A percentile compares a stretch with the other conserved stretches of the same genome.
Conservation (phyloP, 2,329 filamentous ascomycete species). For the Furcasterigmium furcatum region DNA sequence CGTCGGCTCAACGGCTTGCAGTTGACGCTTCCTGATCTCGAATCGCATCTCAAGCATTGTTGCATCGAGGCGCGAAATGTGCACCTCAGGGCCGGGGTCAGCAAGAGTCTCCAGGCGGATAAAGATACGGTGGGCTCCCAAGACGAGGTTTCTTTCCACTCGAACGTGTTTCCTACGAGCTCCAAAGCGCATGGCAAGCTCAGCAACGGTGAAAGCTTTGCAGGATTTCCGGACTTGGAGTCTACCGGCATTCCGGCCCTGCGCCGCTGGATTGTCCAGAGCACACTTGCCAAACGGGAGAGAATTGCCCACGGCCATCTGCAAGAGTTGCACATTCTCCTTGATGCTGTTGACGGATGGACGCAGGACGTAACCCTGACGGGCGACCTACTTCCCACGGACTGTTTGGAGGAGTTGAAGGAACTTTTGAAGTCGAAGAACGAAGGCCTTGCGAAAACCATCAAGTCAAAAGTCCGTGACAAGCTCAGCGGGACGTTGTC, state of each 20-base stretch:
- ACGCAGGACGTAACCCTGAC: not conserved
- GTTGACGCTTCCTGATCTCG: not conserved
- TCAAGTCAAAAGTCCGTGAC: too few relatives aligned
- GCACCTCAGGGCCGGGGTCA: constrained; percentile 1
- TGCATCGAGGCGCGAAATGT: constrained; percentile 12
- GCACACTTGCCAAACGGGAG: constrained; percentile 8
- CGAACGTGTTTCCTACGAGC: constrained; percentile 10
- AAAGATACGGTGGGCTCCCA: not conserved
- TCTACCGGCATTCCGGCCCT: constrained; percentile 10
- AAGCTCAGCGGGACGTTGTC: too few relatives aligned
- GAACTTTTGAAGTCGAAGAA: not conserved
- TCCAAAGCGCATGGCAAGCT: constrained; percentile 8
- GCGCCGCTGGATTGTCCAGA: constrained; percentile 5
- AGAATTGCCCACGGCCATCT: constrained; percentile 5
- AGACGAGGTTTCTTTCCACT: not conserved
- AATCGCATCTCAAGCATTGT: not conserved
- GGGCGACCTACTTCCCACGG: not conserved
- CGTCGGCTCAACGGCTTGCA: not conserved
- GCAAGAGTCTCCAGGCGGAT: constrained; percentile 1
- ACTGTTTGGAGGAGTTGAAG: not conserved
- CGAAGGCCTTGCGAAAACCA: not conserved
- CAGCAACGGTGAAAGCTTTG: not conserved
- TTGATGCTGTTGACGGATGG: constrained; percentile 10
- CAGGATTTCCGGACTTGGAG: constrained; percentile 4
- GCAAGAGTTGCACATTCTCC: constrained; percentile 5